Evolutionary conservation across 441 rosid species (phyloP).

Genomic region (Kokia cookei): DNA sequence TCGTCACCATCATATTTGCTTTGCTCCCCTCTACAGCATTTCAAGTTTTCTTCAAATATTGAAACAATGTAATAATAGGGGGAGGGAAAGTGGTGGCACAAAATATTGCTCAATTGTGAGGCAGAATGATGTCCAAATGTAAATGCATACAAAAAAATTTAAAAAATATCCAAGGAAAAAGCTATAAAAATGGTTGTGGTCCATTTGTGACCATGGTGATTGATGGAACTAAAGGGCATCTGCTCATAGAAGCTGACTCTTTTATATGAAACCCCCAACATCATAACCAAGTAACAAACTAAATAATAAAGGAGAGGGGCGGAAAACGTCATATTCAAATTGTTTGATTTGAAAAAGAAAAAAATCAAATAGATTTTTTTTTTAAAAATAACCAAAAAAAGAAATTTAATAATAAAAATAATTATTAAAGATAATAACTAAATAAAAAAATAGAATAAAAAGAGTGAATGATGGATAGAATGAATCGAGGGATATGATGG

Average conservation of each 20-base stretch:
- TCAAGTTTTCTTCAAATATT: neutral
- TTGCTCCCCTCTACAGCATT: neutral
- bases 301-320: no score
- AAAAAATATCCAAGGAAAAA: slow-evolving; percentile 24
- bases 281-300: neutral
- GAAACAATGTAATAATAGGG: slow-evolving; percentile 9
- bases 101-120: slow-evolving; percentile 11
- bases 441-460: no score
- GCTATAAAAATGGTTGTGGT: neutral
- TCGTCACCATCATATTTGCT: neutral
- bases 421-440: no score
- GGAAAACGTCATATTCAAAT: no score
- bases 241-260: slow-evolving; percentile 22
- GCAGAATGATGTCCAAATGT: slow-evolving; percentile 9
- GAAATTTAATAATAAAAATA: no score
- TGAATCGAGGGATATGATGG: no score
- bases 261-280: neutral
- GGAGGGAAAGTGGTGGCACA: slow-evolving; percentile 10
- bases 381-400: no score
- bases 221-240: slow-evolving; percentile 16
- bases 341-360: no score
- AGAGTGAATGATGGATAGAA: no score
- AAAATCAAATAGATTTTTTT: no score
- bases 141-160: neutral
- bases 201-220: slow-evolving; percentile 3